These are phyloP conservation scores for Pelargonium cotyledonis DNA, from an alignment of 441 rosid species.

Conservation along the genomic window DNA sequence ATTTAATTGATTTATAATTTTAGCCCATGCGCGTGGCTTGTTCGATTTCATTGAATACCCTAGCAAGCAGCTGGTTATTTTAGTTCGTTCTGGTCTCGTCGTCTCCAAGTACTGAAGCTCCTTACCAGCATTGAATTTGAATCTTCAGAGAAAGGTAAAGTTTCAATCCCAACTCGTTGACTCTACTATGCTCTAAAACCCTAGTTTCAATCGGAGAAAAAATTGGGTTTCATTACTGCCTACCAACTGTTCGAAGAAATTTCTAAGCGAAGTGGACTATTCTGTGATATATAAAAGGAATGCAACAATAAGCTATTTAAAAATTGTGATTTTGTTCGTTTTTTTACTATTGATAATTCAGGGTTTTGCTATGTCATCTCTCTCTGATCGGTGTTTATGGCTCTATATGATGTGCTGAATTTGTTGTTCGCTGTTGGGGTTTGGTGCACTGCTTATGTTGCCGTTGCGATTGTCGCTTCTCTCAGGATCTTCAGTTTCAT, in stretches of 20 bases:
- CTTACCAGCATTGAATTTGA: neutral
- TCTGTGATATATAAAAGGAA: neutral
- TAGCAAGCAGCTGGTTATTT: no score
- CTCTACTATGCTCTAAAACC: neutral
- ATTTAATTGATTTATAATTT: no score
- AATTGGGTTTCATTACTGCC: neutral
- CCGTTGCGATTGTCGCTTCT: constrained; percentile 57
- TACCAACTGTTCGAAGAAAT: constrained; percentile 4
- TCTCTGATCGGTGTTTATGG: constrained; percentile 42
- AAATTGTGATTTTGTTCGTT: constrained; percentile 2
- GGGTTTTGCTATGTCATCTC: constrained; percentile 24
- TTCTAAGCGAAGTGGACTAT: neutral
- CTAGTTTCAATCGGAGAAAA: neutral
- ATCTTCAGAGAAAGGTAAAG: neutral
- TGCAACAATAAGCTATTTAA: neutral
- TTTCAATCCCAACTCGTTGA: neutral
- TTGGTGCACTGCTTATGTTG: constrained; percentile 76
- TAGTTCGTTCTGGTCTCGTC: neutral
- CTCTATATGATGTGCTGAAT: constrained; percentile 39
- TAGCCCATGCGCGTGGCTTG: no score
- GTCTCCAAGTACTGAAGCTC: neutral
- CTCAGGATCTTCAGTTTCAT: constrained; percentile 48
- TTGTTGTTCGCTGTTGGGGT: constrained; percentile 55
- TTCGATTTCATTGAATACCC: no score
- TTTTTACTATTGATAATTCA: constrained; percentile 14